Evolutionary conservation across 2,329 filamentous ascomycete species (phyloP).

Genomic region (Curvularia lunata): DNA sequence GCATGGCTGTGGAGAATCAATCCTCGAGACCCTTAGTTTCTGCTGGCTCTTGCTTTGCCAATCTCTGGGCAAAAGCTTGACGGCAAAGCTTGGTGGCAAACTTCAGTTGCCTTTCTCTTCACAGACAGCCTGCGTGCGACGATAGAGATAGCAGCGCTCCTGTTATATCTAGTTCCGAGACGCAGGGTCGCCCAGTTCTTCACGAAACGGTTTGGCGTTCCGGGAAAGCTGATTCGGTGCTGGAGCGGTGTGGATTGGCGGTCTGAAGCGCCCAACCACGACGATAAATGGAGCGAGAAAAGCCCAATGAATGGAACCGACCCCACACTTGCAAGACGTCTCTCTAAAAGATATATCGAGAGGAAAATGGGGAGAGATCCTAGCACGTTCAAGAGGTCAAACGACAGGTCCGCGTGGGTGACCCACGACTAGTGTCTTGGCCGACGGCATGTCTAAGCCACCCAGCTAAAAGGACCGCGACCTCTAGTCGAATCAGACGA

Average conservation of each 20-base stretch:
- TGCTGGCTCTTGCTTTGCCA: constrained; percentile 9
- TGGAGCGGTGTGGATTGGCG: background rate
- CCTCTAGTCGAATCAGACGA: background rate
- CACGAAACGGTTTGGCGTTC: background rate
- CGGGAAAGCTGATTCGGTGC: background rate
- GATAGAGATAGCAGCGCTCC: background rate
- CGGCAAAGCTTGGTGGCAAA: constrained; percentile 5
- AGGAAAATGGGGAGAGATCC: background rate
- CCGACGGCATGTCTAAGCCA: constrained; percentile 13
- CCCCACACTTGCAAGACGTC: background rate
- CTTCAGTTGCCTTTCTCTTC: background rate
- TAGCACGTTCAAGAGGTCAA: constrained; percentile 6
- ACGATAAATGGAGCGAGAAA: background rate
- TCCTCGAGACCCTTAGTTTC: background rate
- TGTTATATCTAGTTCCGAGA: background rate
- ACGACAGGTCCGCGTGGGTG: constrained; percentile 10
- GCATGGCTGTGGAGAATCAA: constrained; percentile 53
- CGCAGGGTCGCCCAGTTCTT: background rate
- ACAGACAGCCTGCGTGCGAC: background rate
- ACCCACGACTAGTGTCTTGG: constrained; percentile 20
- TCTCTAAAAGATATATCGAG: background rate
- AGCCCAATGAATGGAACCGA: background rate
- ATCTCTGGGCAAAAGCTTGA: constrained; percentile 18
- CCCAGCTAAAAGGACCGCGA: constrained; percentile 13
- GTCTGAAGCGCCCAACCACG: background rate